Percentiles rank a stretch among this genome's conserved stretches.
These are phyloP conservation scores for Tilletia horrida DNA, from an alignment of 1,284 basidiomycete species.

Conservation along the genomic window DNA sequence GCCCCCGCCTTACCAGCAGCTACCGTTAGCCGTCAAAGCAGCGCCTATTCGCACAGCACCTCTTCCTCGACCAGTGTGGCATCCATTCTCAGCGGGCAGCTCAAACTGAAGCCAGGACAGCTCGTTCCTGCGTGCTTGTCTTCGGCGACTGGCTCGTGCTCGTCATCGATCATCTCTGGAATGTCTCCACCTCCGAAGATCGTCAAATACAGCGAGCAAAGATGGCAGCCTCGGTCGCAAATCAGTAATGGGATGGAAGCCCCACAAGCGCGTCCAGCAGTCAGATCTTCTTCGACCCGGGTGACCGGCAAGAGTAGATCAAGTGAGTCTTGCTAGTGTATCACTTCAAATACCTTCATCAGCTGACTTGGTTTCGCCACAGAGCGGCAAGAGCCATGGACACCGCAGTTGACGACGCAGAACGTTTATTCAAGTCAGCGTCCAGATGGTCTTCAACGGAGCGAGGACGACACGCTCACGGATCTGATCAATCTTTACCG, in stretches of 20 bases:
- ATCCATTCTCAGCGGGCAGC: neutral
- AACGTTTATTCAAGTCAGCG: too few relatives aligned
- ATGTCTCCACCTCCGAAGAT: neutral
- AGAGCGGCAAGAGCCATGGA: too few relatives aligned
- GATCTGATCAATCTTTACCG: slow-evolving; percentile 4
- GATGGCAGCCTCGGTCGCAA: neutral
- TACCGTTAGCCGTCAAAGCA: neutral
- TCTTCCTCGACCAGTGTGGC: neutral
- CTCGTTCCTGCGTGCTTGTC: neutral
- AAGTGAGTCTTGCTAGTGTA: too few relatives aligned
- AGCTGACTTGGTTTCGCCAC: too few relatives aligned
- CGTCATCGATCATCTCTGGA: neutral
- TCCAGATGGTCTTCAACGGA: neutral
- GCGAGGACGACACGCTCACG: neutral
- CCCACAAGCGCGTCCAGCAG: too few relatives aligned
- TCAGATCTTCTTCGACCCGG: too few relatives aligned
- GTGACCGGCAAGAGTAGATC: too few relatives aligned
- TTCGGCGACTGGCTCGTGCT: slow-evolving; percentile 1
- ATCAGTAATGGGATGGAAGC: neutral
- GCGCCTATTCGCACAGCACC: slow-evolving; percentile 13
- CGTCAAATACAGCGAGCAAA: neutral
- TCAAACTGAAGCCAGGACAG: neutral
- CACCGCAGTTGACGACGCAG: too few relatives aligned
- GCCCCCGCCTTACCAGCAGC: neutral
- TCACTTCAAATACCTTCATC: too few relatives aligned